Evolutionary conservation across 2,329 filamentous ascomycete species (phyloP).

Genomic region (Pseudogymnoascus sp.): DNA sequence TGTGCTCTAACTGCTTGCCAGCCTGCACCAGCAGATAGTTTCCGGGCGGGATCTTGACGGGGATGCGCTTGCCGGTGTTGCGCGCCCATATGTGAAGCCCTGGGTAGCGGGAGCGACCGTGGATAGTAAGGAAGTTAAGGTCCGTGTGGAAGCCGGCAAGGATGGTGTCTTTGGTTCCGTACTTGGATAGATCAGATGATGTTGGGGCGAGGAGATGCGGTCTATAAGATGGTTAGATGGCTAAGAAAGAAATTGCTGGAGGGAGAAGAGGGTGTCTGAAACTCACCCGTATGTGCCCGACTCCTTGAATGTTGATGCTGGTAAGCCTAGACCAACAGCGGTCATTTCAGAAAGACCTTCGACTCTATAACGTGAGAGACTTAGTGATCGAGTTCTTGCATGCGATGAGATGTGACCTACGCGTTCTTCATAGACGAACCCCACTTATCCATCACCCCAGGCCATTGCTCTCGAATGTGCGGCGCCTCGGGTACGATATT

Average conservation of each 20-base stretch:
- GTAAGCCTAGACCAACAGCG: slow-evolving; percentile 46
- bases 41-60: slow-evolving; percentile 49
- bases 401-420: slow-evolving; percentile 40
- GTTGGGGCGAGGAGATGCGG: slow-evolving; percentile 50
- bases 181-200: slow-evolving; percentile 46
- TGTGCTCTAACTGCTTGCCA: slow-evolving; percentile 54
- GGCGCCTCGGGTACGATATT: slow-evolving; percentile 46
- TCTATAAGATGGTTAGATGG: slow-evolving; percentile 19
- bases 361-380: background rate
- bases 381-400: slow-evolving; percentile 53
- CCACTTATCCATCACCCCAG: slow-evolving; percentile 18
- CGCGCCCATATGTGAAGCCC: slow-evolving; percentile 55
- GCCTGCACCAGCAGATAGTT: slow-evolving; percentile 53
- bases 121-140: slow-evolving; percentile 57
- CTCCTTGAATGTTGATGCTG: slow-evolving; percentile 42
- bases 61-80: slow-evolving; percentile 50
- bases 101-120: slow-evolving; percentile 53
- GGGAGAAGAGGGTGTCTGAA: background rate
- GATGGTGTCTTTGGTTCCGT: slow-evolving; percentile 47
- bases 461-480: slow-evolving; percentile 33
- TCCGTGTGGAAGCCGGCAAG: slow-evolving; percentile 56
- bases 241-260: background rate
- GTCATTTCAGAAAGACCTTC: slow-evolving; percentile 44
- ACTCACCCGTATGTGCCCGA: slow-evolving; percentile 39
- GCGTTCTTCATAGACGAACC: slow-evolving; percentile 47